These are phyloP conservation scores for Trichosanthes cucumerina DNA, from an alignment of 306 rosid genomes.

Conservation along the genomic window DNA sequence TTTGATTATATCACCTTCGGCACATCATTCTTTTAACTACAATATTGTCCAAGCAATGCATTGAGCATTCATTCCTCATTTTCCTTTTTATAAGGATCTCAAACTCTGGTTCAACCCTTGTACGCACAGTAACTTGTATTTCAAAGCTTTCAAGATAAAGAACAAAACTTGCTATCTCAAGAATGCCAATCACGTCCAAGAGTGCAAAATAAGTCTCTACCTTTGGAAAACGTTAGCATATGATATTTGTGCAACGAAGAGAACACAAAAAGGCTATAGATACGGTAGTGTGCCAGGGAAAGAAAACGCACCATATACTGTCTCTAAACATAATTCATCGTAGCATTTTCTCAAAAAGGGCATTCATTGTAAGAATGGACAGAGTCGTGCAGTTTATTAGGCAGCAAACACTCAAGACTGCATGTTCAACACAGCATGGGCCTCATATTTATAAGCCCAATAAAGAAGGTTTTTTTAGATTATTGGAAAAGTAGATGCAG, in stretches of 20 bases:
- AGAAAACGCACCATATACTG: neutral
- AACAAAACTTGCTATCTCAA: neutral
- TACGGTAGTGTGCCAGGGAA: neutral
- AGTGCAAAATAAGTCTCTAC: neutral
- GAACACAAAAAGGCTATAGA: neutral
- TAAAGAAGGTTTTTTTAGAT: neutral
- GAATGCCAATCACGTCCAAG: neutral
- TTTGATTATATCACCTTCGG: neutral
- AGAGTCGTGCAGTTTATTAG: neutral
- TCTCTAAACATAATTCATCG: neutral
- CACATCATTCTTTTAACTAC: neutral
- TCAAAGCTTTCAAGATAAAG: neutral
- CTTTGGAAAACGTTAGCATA: neutral
- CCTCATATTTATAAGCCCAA: neutral
- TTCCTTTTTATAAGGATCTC: neutral
- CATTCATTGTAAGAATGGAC: neutral
- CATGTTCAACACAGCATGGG: no score
- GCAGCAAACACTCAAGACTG: neutral
- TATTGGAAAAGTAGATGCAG: neutral
- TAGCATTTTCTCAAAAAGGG: neutral
- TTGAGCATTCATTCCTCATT: neutral
- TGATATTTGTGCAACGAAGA: neutral
- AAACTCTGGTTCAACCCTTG: neutral
- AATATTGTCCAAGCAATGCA: neutral
- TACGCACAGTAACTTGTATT: neutral